Conservation (phyloP, 208 protist species). For the Phytomonas sp. region DNA sequence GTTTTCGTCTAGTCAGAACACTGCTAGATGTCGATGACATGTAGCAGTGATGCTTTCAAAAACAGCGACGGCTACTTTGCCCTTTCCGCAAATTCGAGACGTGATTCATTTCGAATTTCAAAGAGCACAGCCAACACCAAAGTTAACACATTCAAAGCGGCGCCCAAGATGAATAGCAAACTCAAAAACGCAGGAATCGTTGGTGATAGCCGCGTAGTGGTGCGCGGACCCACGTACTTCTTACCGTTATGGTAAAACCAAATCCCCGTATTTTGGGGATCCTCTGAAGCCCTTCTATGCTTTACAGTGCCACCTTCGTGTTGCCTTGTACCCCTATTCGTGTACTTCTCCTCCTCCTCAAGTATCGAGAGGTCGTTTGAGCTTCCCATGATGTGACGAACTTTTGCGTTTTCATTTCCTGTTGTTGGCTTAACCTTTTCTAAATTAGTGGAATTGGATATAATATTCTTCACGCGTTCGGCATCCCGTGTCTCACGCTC, state of each 20-base stretch:
- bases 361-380: too few species aligned
- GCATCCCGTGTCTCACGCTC: constrained; percentile 22
- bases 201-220: neutral
- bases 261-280: too few species aligned
- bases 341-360: too few species aligned
- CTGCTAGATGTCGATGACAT: neutral
- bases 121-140: neutral
- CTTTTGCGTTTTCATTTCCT: too few species aligned
- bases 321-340: too few species aligned
- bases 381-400: too few species aligned
- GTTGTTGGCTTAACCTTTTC: too few species aligned
- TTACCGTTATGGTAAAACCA: too few species aligned
- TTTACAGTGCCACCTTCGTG: too few species aligned
- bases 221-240: neutral
- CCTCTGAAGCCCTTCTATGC: too few species aligned
- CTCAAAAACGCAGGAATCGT: constrained; percentile 19
- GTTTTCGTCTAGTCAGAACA: neutral
- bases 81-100: neutral
- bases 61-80: neutral
- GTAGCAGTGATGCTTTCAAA: neutral
- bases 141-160: neutral
- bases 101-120: neutral
- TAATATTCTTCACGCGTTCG: too few species aligned
- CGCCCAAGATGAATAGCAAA: neutral
- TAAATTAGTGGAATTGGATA: too few species aligned